These are phyloP conservation scores for Penicillium bialowiezense DNA, from an alignment of 495 filamentous ascomycete genomes.

Conservation along the genomic window DNA sequence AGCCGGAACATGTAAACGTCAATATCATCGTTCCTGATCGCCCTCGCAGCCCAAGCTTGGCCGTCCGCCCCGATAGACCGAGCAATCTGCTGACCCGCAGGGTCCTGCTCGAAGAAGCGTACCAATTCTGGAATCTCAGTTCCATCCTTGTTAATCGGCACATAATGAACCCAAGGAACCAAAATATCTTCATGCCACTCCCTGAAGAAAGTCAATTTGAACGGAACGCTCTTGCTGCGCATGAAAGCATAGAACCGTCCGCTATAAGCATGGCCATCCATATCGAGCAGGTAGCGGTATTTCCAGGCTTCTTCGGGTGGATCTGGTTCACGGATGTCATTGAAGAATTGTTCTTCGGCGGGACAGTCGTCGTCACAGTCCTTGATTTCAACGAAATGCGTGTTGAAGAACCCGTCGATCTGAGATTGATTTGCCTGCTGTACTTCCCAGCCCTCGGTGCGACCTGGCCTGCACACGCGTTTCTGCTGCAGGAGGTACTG, in stretches of 20 bases:
- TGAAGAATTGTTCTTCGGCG: slow-evolving; percentile 8
- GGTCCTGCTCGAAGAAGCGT: slow-evolving; percentile 34
- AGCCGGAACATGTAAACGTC: slow-evolving; percentile 42
- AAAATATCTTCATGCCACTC: slow-evolving; percentile 59
- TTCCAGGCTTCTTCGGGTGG: slow-evolving; percentile 10
- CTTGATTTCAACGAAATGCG: slow-evolving; percentile 7
- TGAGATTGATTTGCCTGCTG: neutral
- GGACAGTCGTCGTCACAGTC: slow-evolving; percentile 16
- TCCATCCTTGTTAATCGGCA: slow-evolving; percentile 44
- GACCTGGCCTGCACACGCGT: neutral
- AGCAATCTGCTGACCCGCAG: slow-evolving; percentile 27
- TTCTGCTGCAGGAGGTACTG: neutral
- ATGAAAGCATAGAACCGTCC: slow-evolving; percentile 51
- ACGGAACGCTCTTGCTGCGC: slow-evolving; percentile 32
- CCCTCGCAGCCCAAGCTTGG: slow-evolving; percentile 33
- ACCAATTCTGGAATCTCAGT: slow-evolving; percentile 44
- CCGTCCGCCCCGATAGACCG: slow-evolving; percentile 40
- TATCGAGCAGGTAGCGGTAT: slow-evolving; percentile 38
- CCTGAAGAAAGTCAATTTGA: slow-evolving; percentile 49
- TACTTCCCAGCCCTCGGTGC: slow-evolving; percentile 8
- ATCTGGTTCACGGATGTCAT: neutral
- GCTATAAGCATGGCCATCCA: slow-evolving; percentile 55
- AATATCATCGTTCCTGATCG: slow-evolving; percentile 37
- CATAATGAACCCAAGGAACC: slow-evolving; percentile 54
- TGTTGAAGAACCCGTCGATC: slow-evolving; percentile 7